Evolutionary conservation across 352 stramenopile genomes (phyloP), one percentile per base, ranked within the genome.

Genomic region (Pythium biforme): DNA sequence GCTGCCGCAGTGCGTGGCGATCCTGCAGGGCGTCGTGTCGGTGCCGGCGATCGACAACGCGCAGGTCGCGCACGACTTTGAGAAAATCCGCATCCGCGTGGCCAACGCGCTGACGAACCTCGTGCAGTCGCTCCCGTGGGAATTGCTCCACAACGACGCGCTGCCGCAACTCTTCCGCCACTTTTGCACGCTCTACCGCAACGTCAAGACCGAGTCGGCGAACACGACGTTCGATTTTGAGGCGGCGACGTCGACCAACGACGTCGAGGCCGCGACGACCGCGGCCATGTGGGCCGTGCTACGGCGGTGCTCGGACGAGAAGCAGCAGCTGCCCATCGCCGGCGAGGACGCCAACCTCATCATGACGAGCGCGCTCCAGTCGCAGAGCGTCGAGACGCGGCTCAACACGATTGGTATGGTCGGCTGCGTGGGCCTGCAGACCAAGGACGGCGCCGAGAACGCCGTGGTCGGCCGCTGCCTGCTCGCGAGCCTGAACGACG

Each of bases 31-130:
- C 37, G 68, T 95, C 40, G 80, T 94, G 52, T 81, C 83, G 9
- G 76, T 94, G 29, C 87, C 87, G 7, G 49, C 76, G 46, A 72
- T 93, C 27, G 54, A 75, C 10, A 66, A 75, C 17, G 73, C 71
- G 45, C 40, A 54, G 15, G 85, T 95, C 26, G 73, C 72, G 9
- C 62, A 67, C 12, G 85, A 94, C 64, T 94, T 96, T 43, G 76
- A 84, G 52, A 81, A 78, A 49, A 94, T 96, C 68, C 87, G 84
- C 56, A 86, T 91, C 52, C 87, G 87, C 50, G 79, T 86, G 14
- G 83, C 73, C 66, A 93, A 94, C 55, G 82, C 83, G 9, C 64
- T 95, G 10, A 95, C 89, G 69, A 95, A 95, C 64, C 73, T 94
- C 50, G 49, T 94, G 33, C 77, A 90, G 48, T 74, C 66, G 14